A percentile compares a stretch with the other conserved stretches of the same genome.
phyloP scores from a whole-genome alignment of 768 basidiomycete genomes.

The Leccinum barrowsii region DNA sequence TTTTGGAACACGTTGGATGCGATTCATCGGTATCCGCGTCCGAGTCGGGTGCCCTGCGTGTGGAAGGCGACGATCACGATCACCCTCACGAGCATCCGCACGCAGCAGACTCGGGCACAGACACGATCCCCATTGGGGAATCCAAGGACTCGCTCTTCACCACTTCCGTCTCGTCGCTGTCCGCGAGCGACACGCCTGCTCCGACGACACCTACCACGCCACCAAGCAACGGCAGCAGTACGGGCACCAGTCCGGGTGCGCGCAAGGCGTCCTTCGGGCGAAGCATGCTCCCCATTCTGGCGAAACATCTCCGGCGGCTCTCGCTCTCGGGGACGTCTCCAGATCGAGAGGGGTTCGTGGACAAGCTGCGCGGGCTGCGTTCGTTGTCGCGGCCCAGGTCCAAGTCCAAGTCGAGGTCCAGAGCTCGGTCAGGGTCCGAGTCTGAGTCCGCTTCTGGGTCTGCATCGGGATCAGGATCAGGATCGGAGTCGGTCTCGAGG shows the following conservation, averaged over 20 bases:
- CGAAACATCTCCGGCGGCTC: constrained; percentile 25
- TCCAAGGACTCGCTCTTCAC: constrained; percentile 31
- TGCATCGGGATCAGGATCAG: constrained; percentile 5
- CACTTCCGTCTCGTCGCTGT: constrained; percentile 22
- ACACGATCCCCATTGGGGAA: constrained; percentile 17
- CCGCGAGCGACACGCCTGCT: constrained; percentile 17
- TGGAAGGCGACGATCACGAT: neutral
- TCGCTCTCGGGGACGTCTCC: constrained; percentile 17
- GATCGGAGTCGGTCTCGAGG: neutral
- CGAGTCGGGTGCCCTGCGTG: neutral
- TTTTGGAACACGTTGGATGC: constrained; percentile 23
- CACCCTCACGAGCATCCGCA: neutral
- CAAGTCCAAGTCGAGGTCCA: neutral
- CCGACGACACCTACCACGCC: constrained; percentile 30
- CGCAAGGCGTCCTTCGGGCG: constrained; percentile 12
- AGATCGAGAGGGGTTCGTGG: constrained; percentile 22
- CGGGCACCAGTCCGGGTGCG: neutral
- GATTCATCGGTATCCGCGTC: constrained; percentile 10
- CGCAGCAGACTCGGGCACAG: neutral
- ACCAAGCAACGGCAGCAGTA: neutral
- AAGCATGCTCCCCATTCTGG: constrained; percentile 30
- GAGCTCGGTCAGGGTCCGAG: neutral
- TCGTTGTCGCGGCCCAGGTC: constrained; percentile 13
- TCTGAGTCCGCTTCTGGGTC: constrained; percentile 3
- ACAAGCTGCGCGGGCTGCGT: constrained; percentile 23